Conservation (phyloP, 805 yeast genomes). For the Yamadazyma sp. region DNA sequence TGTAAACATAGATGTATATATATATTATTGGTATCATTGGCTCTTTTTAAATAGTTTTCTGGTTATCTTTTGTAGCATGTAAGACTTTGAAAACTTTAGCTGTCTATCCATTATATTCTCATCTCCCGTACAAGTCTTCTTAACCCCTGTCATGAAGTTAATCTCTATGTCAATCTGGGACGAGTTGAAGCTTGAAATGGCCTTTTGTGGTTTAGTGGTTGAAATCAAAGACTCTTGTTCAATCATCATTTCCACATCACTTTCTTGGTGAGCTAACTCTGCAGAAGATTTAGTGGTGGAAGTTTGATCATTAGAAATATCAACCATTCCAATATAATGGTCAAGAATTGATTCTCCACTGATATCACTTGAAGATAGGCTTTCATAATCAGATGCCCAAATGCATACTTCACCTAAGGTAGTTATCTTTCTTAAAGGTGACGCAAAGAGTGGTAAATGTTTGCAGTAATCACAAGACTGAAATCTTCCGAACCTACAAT, state of each 20-base stretch:
- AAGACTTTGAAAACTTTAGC: too few relatives aligned
- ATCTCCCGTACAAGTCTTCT: conserved; percentile 1
- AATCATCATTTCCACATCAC: too few relatives aligned
- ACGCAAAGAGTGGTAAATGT: conserved; percentile 14
- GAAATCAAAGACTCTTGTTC: too few relatives aligned
- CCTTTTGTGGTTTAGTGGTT: too few relatives aligned
- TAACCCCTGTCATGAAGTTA: background rate
- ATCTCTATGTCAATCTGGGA: too few relatives aligned
- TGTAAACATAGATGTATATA: too few relatives aligned
- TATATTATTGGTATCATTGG: background rate
- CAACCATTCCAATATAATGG: background rate
- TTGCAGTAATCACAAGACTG: conserved; percentile 15
- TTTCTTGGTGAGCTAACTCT: too few relatives aligned
- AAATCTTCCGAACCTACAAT: conserved; percentile 4
- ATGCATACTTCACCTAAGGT: background rate
- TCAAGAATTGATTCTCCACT: background rate
- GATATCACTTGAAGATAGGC: background rate
- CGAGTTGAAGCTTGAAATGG: too few relatives aligned
- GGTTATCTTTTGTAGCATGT: conserved; percentile 3
- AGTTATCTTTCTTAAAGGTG: conserved; percentile 12
- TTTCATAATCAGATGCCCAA: conserved; percentile 4
- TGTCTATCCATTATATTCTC: too few relatives aligned
- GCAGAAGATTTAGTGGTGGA: too few relatives aligned
- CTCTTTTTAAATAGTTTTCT: conserved; percentile 3
- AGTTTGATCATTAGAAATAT: background rate